Evolutionary conservation across 2,329 filamentous ascomycete species (phyloP).

Genomic region (Epichloe brachyelytri): DNA sequence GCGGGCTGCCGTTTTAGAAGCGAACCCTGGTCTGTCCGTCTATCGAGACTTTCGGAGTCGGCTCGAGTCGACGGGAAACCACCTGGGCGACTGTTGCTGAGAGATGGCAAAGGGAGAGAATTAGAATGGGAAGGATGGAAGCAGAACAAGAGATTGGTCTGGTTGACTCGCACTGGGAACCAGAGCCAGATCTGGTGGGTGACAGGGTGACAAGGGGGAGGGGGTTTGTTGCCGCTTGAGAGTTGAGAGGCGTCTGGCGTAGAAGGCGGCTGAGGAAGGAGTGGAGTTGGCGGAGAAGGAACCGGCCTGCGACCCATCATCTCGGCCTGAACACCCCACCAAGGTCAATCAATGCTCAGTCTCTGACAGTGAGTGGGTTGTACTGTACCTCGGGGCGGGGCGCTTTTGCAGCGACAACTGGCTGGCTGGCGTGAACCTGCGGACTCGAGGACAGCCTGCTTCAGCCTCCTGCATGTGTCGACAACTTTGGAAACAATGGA

Average conservation of each 20-base stretch:
- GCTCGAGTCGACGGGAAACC: not conserved
- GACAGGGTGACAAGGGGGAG: not conserved
- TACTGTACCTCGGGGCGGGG: not conserved
- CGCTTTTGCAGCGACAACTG: not conserved
- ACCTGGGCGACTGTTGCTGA: not conserved
- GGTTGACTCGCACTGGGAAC: slow-evolving; percentile 1
- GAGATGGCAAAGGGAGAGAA: not conserved
- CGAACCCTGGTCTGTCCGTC: slow-evolving; percentile 1
- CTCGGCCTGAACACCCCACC: no score
- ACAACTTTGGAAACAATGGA: not conserved
- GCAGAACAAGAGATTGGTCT: not conserved
- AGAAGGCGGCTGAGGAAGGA: slow-evolving; percentile 1
- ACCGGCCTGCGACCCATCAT: not conserved
- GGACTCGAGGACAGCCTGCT: not conserved
- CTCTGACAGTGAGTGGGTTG: not conserved
- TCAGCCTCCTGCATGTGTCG: not conserved
- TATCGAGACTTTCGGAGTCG: not conserved
- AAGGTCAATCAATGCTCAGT: not conserved
- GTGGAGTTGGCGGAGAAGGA: not conserved
- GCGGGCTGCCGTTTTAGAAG: slow-evolving; percentile 3
- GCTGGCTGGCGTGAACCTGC: not conserved
- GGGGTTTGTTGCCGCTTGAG: not conserved
- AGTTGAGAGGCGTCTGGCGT: not conserved
- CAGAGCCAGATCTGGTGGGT: slow-evolving; percentile 1
- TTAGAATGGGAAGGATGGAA: not conserved